These are phyloP conservation scores for Eucalyptus viminalis DNA, from an alignment of 345 rosid species.

Conservation along the genomic window DNA sequence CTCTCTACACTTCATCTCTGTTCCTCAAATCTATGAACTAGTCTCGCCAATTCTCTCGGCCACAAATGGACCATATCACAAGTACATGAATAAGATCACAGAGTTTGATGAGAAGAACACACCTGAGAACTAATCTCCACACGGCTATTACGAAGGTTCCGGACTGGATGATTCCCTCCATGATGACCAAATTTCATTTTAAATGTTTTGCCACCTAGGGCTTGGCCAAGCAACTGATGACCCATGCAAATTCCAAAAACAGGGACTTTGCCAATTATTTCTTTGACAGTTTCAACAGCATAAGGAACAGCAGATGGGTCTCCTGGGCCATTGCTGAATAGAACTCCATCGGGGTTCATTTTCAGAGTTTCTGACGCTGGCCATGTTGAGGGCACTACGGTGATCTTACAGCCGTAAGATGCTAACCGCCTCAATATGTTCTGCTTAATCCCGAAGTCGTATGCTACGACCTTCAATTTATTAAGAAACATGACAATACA, in stretches of 20 bases:
- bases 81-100: not conserved
- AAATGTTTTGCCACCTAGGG: conserved; percentile 88
- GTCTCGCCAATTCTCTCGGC: not conserved
- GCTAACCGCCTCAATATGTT: conserved; percentile 78
- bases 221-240: conserved; percentile 94
- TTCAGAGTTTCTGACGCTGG: conserved; percentile 77
- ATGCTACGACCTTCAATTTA: conserved; percentile 60
- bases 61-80: not conserved
- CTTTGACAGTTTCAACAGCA: conserved; percentile 79
- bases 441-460: conserved; percentile 93
- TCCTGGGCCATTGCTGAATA: conserved; percentile 98
- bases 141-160: conserved; percentile 46
- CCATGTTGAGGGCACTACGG: conserved; percentile 84
- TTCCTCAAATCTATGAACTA: not conserved
- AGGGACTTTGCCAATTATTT: conserved; percentile 74
- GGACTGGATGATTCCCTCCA: conserved; percentile 95
- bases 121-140: conserved; percentile 98
- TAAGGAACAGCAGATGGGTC: conserved; percentile 97
- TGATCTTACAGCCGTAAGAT: conserved; percentile 81
- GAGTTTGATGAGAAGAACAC: not conserved
- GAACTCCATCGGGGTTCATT: conserved; percentile 88
- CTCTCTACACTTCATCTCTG: not conserved
- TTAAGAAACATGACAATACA: not conserved
- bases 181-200: conserved; percentile 99
- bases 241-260: conserved; percentile 99